Conservation (phyloP, 352 stramenopile genomes). For the Phytophthora kernoviae region DNA sequence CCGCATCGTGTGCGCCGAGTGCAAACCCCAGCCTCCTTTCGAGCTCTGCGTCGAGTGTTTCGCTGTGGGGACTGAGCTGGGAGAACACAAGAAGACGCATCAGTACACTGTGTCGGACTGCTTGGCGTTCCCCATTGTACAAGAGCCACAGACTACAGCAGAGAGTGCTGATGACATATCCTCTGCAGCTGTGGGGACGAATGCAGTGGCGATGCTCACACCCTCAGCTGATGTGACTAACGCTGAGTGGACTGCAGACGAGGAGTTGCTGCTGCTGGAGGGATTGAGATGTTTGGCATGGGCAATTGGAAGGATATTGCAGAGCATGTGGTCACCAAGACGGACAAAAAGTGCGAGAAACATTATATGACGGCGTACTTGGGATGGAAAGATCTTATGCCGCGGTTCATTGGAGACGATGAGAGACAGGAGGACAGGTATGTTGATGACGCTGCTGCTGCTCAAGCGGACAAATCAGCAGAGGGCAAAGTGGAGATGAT, state of each 20-base stretch:
- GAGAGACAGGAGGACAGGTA: constrained; percentile 29
- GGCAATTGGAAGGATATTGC: constrained; percentile 97
- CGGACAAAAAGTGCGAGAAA: constrained; percentile 88
- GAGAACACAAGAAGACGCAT: constrained; percentile 83
- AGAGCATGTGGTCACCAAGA: constrained; percentile 86
- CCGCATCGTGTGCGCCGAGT: constrained; percentile 86
- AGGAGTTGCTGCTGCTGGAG: constrained; percentile 96
- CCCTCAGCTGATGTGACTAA: constrained; percentile 9
- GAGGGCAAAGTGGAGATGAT: constrained; percentile 42
- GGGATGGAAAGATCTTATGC: constrained; percentile 57
- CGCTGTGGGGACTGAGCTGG: constrained; percentile 77
- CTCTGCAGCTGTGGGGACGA: constrained; percentile 24
- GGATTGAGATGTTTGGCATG: constrained; percentile 95
- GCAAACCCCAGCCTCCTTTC: constrained; percentile 46
- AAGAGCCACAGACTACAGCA: constrained; percentile 33
- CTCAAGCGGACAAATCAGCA: constrained; percentile 2
- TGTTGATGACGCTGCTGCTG: not conserved
- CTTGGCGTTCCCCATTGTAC: constrained; percentile 76
- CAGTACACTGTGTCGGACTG: constrained; percentile 85
- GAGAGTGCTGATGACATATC: constrained; percentile 4
- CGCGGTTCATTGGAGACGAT: constrained; percentile 64
- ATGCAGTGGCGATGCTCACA: constrained; percentile 17
- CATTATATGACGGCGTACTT: constrained; percentile 90
- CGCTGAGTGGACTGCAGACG: constrained; percentile 92
- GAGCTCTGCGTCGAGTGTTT: constrained; percentile 97